Conservation (phyloP, 1,284 basidiomycete genomes). For the Ganoderma multipileum region DNA sequence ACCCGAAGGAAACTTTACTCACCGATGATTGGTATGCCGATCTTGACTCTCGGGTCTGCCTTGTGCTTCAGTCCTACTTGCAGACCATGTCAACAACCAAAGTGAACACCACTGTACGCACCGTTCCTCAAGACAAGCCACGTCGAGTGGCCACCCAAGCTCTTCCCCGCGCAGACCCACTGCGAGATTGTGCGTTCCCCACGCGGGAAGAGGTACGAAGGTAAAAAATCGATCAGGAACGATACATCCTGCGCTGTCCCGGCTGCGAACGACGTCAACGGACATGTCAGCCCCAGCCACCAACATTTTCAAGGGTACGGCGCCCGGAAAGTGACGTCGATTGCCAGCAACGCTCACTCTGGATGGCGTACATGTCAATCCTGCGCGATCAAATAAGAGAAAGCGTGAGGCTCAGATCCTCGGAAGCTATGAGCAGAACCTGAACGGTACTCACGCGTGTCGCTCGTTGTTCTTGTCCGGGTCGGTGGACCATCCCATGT, state of each 20-base stretch:
- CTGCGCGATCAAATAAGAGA: conserved; percentile 43
- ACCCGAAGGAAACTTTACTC: background rate
- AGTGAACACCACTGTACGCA: conserved; percentile 35
- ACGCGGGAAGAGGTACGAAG: conserved; percentile 78
- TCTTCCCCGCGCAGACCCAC: conserved; percentile 77
- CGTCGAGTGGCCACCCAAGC: conserved; percentile 80
- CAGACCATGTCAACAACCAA: background rate
- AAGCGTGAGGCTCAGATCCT: conserved; percentile 1
- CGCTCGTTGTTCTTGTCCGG: conserved; percentile 55
- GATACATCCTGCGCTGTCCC: conserved; percentile 83
- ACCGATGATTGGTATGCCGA: conserved; percentile 82
- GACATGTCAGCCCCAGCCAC: conserved; percentile 13
- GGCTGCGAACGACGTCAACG: conserved; percentile 42
- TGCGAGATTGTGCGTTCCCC: conserved; percentile 68
- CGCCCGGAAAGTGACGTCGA: background rate
- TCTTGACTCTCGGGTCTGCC: conserved; percentile 67
- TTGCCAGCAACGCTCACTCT: conserved; percentile 49
- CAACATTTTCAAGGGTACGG: background rate
- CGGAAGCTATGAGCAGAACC: background rate
- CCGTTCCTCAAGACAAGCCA: conserved; percentile 77
- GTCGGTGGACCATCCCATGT: conserved; percentile 63
- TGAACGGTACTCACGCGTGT: conserved; percentile 63
- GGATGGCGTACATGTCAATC: conserved; percentile 78
- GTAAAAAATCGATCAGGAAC: conserved; percentile 83
- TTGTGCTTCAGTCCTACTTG: background rate